Conservation (phyloP, 495 filamentous ascomycete genomes). For the Podospora pseudocomata region DNA sequence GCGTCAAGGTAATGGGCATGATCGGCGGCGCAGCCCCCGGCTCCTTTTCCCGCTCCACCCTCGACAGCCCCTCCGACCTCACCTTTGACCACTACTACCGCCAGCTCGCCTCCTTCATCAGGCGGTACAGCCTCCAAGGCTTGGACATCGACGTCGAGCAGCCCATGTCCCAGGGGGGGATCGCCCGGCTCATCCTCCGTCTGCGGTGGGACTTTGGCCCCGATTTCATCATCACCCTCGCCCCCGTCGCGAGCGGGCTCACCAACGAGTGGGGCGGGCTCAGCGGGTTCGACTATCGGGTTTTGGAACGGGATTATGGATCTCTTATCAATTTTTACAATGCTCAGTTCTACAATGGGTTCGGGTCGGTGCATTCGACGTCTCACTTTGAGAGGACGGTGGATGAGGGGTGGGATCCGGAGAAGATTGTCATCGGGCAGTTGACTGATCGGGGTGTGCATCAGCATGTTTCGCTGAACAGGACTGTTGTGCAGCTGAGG, state of each 20-base stretch:
- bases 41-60: constrained; percentile 49
- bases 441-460: constrained; percentile 57
- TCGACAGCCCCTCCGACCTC: constrained; percentile 49
- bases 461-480: constrained; percentile 45
- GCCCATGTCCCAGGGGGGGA: constrained; percentile 63
- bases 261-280: constrained; percentile 50
- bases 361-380: constrained; percentile 60
- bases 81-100: constrained; percentile 66
- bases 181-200: constrained; percentile 66
- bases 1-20: constrained; percentile 76
- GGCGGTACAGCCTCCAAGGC: constrained; percentile 58
- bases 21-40: constrained; percentile 75
- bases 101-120: constrained; percentile 58
- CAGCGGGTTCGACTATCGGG: constrained; percentile 70
- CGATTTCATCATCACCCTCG: constrained; percentile 69
- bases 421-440: constrained; percentile 67
- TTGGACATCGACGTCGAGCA: constrained; percentile 86
- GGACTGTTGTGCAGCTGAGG: constrained; percentile 45
- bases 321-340: constrained; percentile 69
- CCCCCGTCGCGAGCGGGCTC: constrained; percentile 74
- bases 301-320: constrained; percentile 48
- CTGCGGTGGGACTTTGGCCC: constrained; percentile 68
- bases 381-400: constrained; percentile 63
- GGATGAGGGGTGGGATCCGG: constrained; percentile 56
- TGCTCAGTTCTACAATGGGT: constrained; percentile 80